Conservation (phyloP, 257 asterid genomes). For the Capsicum rhomboideum region DNA sequence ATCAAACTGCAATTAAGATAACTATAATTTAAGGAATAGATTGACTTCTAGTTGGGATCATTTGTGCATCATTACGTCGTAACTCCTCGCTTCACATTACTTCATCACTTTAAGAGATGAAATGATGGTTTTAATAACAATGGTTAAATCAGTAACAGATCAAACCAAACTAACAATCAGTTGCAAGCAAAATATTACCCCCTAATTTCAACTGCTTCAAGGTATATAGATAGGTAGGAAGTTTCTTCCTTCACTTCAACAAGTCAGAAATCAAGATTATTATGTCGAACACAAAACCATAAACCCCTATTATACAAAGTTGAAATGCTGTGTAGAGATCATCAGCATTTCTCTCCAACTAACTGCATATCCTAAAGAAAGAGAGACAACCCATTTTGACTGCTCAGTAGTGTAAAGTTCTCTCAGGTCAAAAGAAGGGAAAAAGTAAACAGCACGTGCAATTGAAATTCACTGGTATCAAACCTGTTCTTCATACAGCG, state of each 20-base stretch:
- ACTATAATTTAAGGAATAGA: neutral
- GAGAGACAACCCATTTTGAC: neutral
- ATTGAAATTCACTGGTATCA: neutral
- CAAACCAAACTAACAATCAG: neutral
- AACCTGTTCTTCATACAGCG: slow-evolving; percentile 55
- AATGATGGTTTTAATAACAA: neutral
- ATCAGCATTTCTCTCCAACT: neutral
- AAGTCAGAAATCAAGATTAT: neutral
- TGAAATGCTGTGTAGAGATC: neutral
- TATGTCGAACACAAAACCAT: neutral
- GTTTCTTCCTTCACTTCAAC: neutral
- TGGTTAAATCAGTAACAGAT: neutral
- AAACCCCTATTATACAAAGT: neutral
- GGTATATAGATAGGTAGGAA: neutral
- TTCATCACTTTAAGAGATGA: neutral
- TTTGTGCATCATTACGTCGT: neutral
- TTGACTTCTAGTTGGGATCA: neutral
- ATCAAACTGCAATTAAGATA: too few relatives aligned
- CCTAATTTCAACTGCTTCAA: neutral
- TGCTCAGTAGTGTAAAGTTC: neutral
- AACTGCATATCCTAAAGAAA: neutral
- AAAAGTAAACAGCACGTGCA: neutral
- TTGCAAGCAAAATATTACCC: neutral
- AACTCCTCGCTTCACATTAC: neutral
- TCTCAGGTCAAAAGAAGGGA: neutral